Conservation (phyloP, 1,284 basidiomycete genomes). For the Polyporus tsugae region DNA sequence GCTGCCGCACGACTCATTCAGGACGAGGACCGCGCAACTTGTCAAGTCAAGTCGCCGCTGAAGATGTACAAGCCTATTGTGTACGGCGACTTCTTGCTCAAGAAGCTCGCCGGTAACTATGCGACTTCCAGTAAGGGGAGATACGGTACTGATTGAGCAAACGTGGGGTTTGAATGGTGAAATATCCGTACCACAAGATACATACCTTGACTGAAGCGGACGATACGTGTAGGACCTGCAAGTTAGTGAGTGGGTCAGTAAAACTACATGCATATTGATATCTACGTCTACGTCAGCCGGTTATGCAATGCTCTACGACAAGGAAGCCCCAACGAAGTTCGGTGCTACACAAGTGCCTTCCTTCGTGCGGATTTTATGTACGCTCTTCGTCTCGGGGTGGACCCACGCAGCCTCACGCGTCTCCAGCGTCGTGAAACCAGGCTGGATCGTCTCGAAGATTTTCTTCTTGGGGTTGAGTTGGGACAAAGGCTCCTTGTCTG, state of each 20-base stretch:
- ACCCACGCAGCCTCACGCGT: conserved; percentile 91
- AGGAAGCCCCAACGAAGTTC: conserved; percentile 84
- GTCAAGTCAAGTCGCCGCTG: conserved; percentile 17
- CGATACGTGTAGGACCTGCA: too few relatives aligned
- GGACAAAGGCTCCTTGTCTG: conserved; percentile 76
- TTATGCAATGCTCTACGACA: conserved; percentile 55
- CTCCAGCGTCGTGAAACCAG: conserved; percentile 89
- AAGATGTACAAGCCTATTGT: conserved; percentile 56
- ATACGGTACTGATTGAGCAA: conserved; percentile 37
- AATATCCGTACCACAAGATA: not conserved
- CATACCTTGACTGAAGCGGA: not conserved
- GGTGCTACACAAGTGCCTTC: conserved; percentile 85
- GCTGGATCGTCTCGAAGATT: conserved; percentile 95
- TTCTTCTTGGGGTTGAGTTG: conserved; percentile 98
- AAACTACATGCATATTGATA: conserved; percentile 10
- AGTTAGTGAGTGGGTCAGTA: conserved; percentile 42
- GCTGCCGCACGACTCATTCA: conserved; percentile 60
- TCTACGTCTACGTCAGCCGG: conserved; percentile 7
- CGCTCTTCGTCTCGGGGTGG: conserved; percentile 81
- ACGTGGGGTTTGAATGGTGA: not conserved
- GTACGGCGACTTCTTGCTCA: conserved; percentile 79
- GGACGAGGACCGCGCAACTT: conserved; percentile 32
- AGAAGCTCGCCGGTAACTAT: conserved; percentile 81
- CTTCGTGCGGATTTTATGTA: conserved; percentile 87
- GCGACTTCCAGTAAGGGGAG: conserved; percentile 48